These are phyloP conservation scores for Zygosaccharomyces pseudobailii DNA, from an alignment of 1,139 yeast genomes.

Conservation along the genomic window DNA sequence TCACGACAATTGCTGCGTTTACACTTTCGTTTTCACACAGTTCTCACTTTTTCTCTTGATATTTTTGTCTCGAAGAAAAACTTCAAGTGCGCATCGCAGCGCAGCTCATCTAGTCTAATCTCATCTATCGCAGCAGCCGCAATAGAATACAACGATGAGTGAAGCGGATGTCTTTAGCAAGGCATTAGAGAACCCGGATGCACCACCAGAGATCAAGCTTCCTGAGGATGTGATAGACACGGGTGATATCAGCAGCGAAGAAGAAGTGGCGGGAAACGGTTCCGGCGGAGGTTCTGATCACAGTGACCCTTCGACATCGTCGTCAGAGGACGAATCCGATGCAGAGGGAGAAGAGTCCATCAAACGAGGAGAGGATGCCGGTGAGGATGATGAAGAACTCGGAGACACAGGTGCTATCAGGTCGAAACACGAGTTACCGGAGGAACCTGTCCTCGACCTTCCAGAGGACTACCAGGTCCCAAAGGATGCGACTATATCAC, in stretches of 20 bases:
- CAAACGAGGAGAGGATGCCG: neutral
- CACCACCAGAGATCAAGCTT: constrained; percentile 7
- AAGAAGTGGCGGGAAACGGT: constrained; percentile 6
- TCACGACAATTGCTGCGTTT: too few relatives aligned
- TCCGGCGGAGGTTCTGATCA: neutral
- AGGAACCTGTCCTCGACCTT: constrained; percentile 62
- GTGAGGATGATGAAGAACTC: constrained; percentile 12
- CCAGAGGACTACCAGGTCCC: constrained; percentile 64
- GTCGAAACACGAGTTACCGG: constrained; percentile 71
- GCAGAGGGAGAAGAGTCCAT: neutral
- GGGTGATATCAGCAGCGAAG: constrained; percentile 14
- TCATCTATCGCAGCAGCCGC: neutral
- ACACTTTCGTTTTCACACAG: too few relatives aligned
- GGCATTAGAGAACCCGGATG: constrained; percentile 22
- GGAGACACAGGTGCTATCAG: constrained; percentile 50
- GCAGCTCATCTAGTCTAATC: constrained; percentile 8
- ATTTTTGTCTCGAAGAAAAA: constrained; percentile 2
- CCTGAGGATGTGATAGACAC: constrained; percentile 20
- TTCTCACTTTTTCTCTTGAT: too few relatives aligned
- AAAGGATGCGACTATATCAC: constrained; percentile 61
- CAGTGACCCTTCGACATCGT: too few relatives aligned
- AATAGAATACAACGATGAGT: constrained; percentile 10
- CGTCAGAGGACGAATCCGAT: neutral
- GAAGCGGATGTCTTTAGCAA: constrained; percentile 23
- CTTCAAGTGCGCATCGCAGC: constrained; percentile 7